phyloP scores from a whole-genome alignment of 2,329 filamentous ascomycete species.

The Alternaria sp. region DNA sequence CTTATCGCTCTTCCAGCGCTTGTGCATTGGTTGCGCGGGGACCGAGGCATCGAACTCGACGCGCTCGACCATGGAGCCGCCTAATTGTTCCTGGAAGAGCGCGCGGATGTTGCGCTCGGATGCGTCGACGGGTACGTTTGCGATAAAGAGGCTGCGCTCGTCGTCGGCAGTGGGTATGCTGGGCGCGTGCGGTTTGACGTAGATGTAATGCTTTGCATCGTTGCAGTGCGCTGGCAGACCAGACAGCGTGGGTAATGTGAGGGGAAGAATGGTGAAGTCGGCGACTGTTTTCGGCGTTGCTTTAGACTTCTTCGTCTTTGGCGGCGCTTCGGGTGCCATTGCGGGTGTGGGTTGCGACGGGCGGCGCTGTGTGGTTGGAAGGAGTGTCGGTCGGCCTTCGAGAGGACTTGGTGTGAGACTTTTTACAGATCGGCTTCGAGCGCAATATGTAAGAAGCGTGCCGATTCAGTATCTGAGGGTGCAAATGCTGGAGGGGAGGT shows the following conservation, averaged over 20 bases:
- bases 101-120: conserved; percentile 78
- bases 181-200: conserved; percentile 82
- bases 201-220: conserved; percentile 77
- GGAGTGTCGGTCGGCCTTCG: not conserved
- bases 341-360: conserved; percentile 2
- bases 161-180: conserved; percentile 67
- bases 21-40: conserved; percentile 54
- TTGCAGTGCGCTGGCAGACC: conserved; percentile 57
- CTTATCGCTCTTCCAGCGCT: conserved; percentile 46
- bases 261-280: conserved; percentile 73
- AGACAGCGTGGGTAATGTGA: conserved; percentile 59
- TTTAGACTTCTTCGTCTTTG: conserved; percentile 23
- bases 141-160: conserved; percentile 84
- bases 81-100: conserved; percentile 76
- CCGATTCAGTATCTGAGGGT: not conserved
- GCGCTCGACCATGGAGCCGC: conserved; percentile 77
- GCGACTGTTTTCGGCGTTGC: conserved; percentile 48
- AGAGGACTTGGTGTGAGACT: not conserved
- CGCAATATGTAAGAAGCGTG: not conserved
- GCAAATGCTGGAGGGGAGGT: not conserved
- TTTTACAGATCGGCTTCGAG: not conserved
- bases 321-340: conserved; percentile 27
- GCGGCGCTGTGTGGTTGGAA: not conserved
- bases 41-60: conserved; percentile 70
- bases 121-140: conserved; percentile 85